Percentiles rank a stretch among this genome's conserved stretches.
These are phyloP conservation scores for Colletotrichum neosansevieriae DNA, from an alignment of 2,329 filamentous ascomycete genomes.

Conservation along the genomic window DNA sequence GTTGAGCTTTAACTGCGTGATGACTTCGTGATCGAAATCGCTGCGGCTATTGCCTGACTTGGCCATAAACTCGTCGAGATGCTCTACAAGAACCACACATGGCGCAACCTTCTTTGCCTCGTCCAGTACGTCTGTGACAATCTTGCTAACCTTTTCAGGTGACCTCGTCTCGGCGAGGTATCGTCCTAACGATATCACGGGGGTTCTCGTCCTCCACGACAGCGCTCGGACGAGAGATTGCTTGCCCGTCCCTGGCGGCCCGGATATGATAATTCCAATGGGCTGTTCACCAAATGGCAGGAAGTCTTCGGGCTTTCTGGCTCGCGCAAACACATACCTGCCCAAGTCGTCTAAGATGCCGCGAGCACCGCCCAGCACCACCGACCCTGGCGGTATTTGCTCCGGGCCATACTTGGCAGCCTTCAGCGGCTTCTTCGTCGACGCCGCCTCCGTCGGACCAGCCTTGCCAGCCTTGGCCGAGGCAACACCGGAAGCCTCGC, in stretches of 20 bases:
- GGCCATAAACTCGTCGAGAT: constrained; percentile 86
- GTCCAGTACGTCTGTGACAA: constrained; percentile 64
- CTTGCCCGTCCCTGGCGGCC: constrained; percentile 85
- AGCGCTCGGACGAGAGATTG: constrained; percentile 81
- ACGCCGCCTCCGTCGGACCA: background rate
- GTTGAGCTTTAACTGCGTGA: constrained; percentile 84
- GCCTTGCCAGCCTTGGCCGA: constrained; percentile 21
- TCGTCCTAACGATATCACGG: constrained; percentile 70
- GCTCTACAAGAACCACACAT: constrained; percentile 90
- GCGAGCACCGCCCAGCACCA: constrained; percentile 33
- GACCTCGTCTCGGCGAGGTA: constrained; percentile 50
- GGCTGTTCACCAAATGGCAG: constrained; percentile 51
- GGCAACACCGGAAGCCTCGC: constrained; percentile 33
- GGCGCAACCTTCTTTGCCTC: constrained; percentile 88
- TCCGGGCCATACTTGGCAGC: constrained; percentile 39
- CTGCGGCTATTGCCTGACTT: constrained; percentile 86
- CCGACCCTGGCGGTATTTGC: constrained; percentile 34
- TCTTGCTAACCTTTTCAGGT: constrained; percentile 54
- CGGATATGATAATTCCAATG: constrained; percentile 80
- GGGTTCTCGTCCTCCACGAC: constrained; percentile 78
- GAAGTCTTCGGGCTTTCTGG: constrained; percentile 26
- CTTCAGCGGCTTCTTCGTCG: constrained; percentile 32
- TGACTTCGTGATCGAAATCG: constrained; percentile 91
- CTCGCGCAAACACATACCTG: constrained; percentile 29
- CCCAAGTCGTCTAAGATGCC: constrained; percentile 22